Conservation (phyloP, 345 rosid genomes). For the Combretum micranthum region DNA sequence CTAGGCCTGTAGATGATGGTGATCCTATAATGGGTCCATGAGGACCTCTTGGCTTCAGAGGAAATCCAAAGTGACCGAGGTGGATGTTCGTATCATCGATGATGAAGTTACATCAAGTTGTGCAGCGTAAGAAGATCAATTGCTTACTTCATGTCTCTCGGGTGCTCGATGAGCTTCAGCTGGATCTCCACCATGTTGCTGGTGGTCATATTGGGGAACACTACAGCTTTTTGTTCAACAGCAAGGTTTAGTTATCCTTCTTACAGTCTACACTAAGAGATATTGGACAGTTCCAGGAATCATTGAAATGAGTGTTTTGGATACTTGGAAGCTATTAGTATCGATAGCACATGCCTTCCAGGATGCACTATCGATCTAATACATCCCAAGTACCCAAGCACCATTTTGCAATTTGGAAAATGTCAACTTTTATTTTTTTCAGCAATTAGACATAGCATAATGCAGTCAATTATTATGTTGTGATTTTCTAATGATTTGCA, state of each 20-base stretch:
- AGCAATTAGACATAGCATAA: not conserved
- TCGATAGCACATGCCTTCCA: too few relatives aligned
- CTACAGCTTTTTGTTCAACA: slow-evolving; percentile 68
- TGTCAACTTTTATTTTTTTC: not conserved
- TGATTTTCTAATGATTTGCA: slow-evolving; percentile 6
- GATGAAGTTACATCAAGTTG: slow-evolving; percentile 79
- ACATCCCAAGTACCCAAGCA: too few relatives aligned
- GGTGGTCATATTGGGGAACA: slow-evolving; percentile 87
- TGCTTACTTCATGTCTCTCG: slow-evolving; percentile 70
- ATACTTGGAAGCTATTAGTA: too few relatives aligned
- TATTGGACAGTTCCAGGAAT: too few relatives aligned
- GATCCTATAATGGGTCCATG: slow-evolving; percentile 39
- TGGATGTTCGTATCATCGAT: slow-evolving; percentile 75
- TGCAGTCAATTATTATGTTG: not conserved
- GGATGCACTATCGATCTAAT: too few relatives aligned
- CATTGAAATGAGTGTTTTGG: too few relatives aligned
- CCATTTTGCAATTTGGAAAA: too few relatives aligned
- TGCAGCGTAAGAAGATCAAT: slow-evolving; percentile 72
- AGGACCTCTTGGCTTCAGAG: slow-evolving; percentile 91
- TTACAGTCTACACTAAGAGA: not conserved
- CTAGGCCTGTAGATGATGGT: slow-evolving; percentile 29
- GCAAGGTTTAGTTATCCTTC: slow-evolving; percentile 36
- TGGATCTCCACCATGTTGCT: slow-evolving; percentile 80
- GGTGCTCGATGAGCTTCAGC: slow-evolving; percentile 67
- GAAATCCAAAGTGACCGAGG: slow-evolving; percentile 77